These are phyloP conservation scores for Pugionium dolabratum DNA, from an alignment of 345 rosid species.

Conservation along the genomic window DNA sequence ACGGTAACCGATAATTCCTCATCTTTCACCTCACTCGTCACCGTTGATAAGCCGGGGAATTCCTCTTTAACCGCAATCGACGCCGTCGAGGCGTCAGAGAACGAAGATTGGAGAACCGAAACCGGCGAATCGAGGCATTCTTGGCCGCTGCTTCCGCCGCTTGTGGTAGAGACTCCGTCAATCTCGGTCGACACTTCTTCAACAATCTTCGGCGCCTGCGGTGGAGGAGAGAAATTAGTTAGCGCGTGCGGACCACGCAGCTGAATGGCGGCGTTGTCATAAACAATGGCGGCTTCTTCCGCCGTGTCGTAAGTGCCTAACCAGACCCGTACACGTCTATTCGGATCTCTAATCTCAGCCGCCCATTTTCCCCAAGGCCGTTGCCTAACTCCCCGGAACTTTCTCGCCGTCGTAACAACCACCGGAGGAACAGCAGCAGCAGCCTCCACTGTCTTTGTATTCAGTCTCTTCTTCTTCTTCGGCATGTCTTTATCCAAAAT, in stretches of 20 bases:
- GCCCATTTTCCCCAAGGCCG: constrained; percentile 99
- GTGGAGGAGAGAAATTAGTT: constrained; percentile 66
- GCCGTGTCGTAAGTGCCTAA: constrained; percentile 90
- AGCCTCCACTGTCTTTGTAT: constrained; percentile 1
- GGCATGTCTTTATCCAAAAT: constrained; percentile 5
- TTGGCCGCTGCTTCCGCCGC: constrained; percentile 27
- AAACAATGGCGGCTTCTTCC: constrained; percentile 91
- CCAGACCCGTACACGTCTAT: constrained; percentile 78
- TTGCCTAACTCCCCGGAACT: constrained; percentile 87
- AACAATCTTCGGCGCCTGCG: constrained; percentile 30
- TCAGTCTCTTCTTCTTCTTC: constrained; percentile 19
- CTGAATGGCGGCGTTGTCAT: constrained; percentile 92
- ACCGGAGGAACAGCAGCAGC: not conserved
- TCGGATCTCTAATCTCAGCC: constrained; percentile 96
- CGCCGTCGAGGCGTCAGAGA: constrained; percentile 32
- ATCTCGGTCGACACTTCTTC: not conserved
- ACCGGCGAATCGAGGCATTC: constrained; percentile 57
- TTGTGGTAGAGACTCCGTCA: not conserved
- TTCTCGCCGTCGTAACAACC: constrained; percentile 40
- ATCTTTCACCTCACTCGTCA: too few relatives aligned
- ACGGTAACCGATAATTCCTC: not conserved
- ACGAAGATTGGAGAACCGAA: constrained; percentile 76
- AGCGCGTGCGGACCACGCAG: constrained; percentile 89
- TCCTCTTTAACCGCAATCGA: constrained; percentile 7
- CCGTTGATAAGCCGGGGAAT: too few relatives aligned